A percentile compares a stretch with the other conserved stretches of the same genome.
phyloP scores from a whole-genome alignment of 768 basidiomycete species.

The Fomitopsis serialis region DNA sequence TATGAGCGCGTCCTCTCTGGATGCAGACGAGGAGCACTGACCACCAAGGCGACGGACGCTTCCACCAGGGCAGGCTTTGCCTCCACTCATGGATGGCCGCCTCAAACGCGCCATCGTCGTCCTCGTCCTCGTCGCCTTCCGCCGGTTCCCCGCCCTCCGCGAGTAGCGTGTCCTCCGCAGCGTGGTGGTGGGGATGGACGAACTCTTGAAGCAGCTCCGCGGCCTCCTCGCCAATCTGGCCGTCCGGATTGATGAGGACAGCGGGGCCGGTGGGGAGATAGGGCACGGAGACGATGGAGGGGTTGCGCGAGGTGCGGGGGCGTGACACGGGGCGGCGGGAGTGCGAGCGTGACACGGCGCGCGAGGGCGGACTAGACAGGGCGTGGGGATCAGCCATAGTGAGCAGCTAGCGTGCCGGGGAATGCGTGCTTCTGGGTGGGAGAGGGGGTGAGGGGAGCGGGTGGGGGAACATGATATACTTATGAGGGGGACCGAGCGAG shows the following conservation, averaged over 20 bases:
- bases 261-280: conserved; percentile 25
- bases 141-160: conserved; percentile 16
- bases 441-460: neutral
- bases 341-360: conserved; percentile 1
- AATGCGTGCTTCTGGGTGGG: neutral
- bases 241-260: conserved; percentile 41
- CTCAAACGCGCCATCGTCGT: conserved; percentile 17
- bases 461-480: neutral
- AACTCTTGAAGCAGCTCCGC: conserved; percentile 43
- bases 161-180: conserved; percentile 30
- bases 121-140: conserved; percentile 12
- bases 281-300: conserved; percentile 17
- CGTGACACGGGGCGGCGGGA: conserved; percentile 12
- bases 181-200: conserved; percentile 33
- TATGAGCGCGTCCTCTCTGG: neutral
- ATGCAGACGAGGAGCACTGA: conserved; percentile 26
- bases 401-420: no score
- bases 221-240: conserved; percentile 38
- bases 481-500: neutral
- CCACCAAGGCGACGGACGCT: conserved; percentile 69
- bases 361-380: neutral
- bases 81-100: conserved; percentile 15
- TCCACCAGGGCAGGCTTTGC: conserved; percentile 63
- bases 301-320: conserved; percentile 14
- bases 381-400: conserved; percentile 3